Conservation (phyloP, 177 flowering plant genomes). For the Vitis hybrid region DNA sequence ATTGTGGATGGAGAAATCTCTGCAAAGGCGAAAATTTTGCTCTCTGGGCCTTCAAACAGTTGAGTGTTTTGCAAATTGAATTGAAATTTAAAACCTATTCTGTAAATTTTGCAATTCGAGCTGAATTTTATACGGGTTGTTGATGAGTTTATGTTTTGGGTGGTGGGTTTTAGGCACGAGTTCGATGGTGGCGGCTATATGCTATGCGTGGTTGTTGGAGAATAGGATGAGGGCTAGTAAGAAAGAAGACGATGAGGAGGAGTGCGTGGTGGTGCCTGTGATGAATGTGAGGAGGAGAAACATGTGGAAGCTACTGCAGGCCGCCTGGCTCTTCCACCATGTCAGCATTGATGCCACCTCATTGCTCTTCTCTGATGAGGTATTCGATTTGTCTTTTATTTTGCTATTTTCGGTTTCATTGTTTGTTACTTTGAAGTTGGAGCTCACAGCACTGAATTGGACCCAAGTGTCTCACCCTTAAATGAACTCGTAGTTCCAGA, state of each 20-base stretch:
- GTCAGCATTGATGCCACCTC: constrained; percentile 54
- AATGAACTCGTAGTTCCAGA: too few relatives aligned
- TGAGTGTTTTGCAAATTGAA: constrained; percentile 11
- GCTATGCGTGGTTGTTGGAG: constrained; percentile 67
- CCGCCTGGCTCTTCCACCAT: constrained; percentile 73
- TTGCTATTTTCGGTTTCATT: not conserved
- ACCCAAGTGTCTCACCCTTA: too few relatives aligned
- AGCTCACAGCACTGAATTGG: too few relatives aligned
- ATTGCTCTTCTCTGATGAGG: constrained; percentile 72
- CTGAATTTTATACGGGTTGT: not conserved
- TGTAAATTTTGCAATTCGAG: not conserved
- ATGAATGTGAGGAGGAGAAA: constrained; percentile 54
- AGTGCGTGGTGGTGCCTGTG: constrained; percentile 54
- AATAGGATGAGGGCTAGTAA: constrained; percentile 30
- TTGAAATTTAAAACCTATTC: not conserved
- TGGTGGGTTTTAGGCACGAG: constrained; percentile 46
- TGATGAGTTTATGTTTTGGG: not conserved
- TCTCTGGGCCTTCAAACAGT: constrained; percentile 72
- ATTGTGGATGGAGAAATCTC: constrained; percentile 38
- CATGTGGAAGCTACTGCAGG: constrained; percentile 71
- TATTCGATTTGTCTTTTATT: constrained; percentile 5
- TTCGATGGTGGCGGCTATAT: constrained; percentile 71
- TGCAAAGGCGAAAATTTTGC: constrained; percentile 55
- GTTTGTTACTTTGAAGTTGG: not conserved
- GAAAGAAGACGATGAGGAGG: constrained; percentile 16